A percentile compares a stretch with the other conserved stretches of the same genome.
phyloP scores from a whole-genome alignment of 1,284 basidiomycete genomes.

The Ustilago xerochloae region DNA sequence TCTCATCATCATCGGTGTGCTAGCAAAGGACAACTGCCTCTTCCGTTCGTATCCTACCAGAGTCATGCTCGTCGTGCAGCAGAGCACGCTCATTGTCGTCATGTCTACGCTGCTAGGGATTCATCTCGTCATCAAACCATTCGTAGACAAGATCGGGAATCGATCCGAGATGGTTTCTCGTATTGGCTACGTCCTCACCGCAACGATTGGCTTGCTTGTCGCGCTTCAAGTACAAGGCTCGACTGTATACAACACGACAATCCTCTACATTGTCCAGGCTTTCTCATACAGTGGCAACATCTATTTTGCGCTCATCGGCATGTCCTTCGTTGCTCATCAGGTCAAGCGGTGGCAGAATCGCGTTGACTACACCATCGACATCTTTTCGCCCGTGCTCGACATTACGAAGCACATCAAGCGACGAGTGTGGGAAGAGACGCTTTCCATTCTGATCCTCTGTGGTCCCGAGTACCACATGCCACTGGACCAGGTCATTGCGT shows the following conservation, averaged over 20 bases:
- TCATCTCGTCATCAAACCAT: constrained; percentile 73
- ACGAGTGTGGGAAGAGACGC: constrained; percentile 84
- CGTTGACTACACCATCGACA: constrained; percentile 82
- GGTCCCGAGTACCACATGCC: constrained; percentile 76
- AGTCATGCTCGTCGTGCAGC: constrained; percentile 75
- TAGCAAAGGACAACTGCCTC: constrained; percentile 77
- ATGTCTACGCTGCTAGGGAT: constrained; percentile 74
- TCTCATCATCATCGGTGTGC: constrained; percentile 76
- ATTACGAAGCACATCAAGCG: constrained; percentile 76
- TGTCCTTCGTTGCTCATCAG: constrained; percentile 45
- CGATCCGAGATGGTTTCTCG: constrained; percentile 80
- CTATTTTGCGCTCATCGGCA: constrained; percentile 58
- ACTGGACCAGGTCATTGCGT: constrained; percentile 74
- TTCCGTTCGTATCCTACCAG: constrained; percentile 74
- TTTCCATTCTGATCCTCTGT: constrained; percentile 77
- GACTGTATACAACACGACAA: constrained; percentile 58
- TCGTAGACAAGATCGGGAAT: constrained; percentile 79
- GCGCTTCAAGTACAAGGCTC: constrained; percentile 59
- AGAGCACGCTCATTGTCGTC: constrained; percentile 75
- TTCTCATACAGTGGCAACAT: constrained; percentile 54
- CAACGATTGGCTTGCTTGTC: constrained; percentile 74
- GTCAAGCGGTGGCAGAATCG: constrained; percentile 74
- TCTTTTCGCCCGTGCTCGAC: constrained; percentile 82
- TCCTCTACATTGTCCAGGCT: constrained; percentile 54
- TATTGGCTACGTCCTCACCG: constrained; percentile 77